Base-by-base conservation (phyloP, 2,329 filamentous ascomycete species). In the Fusarium sp. region DNA sequence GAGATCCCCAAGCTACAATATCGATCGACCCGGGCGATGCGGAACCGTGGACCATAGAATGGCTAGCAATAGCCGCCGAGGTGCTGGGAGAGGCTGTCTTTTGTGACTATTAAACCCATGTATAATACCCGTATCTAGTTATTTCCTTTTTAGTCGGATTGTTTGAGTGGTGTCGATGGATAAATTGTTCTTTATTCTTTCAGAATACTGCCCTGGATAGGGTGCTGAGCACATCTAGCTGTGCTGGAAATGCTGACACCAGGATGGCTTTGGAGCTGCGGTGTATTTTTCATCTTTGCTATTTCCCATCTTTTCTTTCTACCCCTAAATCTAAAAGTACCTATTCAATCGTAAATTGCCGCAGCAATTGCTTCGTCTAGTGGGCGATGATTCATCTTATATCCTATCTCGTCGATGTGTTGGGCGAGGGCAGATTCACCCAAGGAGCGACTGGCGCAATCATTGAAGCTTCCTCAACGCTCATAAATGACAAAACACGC, bases 21-120 rank as follows among this genome's bases (percentile, higher is more conserved):
- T 71, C 83, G 82, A 68, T 86, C 85, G 35, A 86, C 85, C 18
- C 79, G 84, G 70, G 75, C 76, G 29, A 83, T 84, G 83, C 80
- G 82, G 47, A 80, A 72, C 59, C 79, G 80, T 60, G 74, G 60
- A 70, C 76, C 74, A 69, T 79, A 79, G 77, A 69, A 68, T 69
- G 77, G 77, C 65, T 68, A 69, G 66, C 73, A 25, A 63, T 74
- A 65, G 54, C 74, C 59, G 54, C 67, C 35, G 65, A 68, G 66
- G 59, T 60, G 20, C 63, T 50, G 29, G 67, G 40, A 73, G 63
- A 16, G 33, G 36, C 20, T 40, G 22, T 16, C 38, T 36, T 52
- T 52, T 42, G 60, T 29, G 36, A 45, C 27, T 29, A 9, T 31
- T 20, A 14, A 31, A 29, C 52, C 65, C 60, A 22, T 45, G 40